These are phyloP conservation scores for Hordeum pubiflorum DNA, from an alignment of 202 grass and related monocot species.

Conservation along the genomic window DNA sequence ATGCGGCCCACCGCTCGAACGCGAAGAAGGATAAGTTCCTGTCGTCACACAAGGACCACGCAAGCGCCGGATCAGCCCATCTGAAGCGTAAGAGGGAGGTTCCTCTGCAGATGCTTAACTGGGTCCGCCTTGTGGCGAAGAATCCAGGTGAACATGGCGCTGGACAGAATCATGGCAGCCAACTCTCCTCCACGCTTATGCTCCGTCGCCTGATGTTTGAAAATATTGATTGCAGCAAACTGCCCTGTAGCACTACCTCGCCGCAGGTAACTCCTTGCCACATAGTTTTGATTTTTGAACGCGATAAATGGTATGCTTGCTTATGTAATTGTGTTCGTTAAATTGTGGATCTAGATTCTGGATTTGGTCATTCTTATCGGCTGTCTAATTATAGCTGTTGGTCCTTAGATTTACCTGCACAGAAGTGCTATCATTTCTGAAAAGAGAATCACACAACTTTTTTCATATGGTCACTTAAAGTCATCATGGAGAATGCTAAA, in stretches of 20 bases:
- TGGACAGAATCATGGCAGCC: background rate
- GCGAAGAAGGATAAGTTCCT: constrained; percentile 26
- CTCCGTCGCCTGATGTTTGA: constrained; percentile 10
- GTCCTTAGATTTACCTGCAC: background rate
- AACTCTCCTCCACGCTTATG: background rate
- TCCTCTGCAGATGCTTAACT: constrained; percentile 24
- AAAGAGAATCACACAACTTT: background rate
- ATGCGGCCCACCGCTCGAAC: background rate
- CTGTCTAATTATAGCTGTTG: background rate
- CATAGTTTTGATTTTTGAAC: background rate
- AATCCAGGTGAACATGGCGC: background rate
- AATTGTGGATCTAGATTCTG: background rate
- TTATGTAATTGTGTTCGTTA: constrained; percentile 12
- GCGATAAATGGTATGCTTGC: constrained; percentile 1
- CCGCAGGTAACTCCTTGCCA: constrained; percentile 22
- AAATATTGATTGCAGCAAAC: background rate
- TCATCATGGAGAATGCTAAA: background rate
- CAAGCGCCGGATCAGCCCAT: background rate
- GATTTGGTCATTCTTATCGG: background rate
- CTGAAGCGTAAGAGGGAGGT: constrained; percentile 39
- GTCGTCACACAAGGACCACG: background rate
- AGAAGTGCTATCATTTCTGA: background rate
- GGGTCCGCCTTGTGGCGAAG: constrained; percentile 36
- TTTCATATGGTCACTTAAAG: background rate
- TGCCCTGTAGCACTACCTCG: background rate